A percentile compares a stretch with the other conserved stretches of the same genome.
phyloP scores from a whole-genome alignment of 495 filamentous ascomycete genomes.

The Copromyces sp. region DNA sequence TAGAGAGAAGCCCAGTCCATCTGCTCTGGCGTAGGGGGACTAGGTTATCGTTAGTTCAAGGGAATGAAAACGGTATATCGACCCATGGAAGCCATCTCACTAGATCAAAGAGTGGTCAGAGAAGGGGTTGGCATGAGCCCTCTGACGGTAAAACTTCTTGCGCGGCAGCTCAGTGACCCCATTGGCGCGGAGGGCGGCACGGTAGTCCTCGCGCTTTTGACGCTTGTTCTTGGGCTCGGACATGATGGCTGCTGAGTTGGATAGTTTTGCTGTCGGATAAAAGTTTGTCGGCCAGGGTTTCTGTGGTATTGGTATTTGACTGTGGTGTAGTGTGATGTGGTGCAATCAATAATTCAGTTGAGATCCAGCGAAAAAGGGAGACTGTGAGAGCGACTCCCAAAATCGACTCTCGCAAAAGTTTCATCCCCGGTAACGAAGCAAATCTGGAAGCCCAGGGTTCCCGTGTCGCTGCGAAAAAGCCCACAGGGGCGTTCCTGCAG shows the following conservation, averaged over 20 bases:
- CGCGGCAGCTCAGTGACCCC: constrained; percentile 48
- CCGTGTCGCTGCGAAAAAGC: background rate
- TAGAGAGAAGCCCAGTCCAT: constrained; percentile 90
- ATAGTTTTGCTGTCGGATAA: background rate
- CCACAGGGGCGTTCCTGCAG: background rate
- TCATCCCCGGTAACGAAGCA: background rate
- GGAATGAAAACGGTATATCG: background rate
- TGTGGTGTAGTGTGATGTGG: background rate
- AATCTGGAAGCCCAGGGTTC: background rate
- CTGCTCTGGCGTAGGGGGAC: constrained; percentile 65
- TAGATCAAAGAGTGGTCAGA: constrained; percentile 84
- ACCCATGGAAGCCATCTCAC: constrained; percentile 35
- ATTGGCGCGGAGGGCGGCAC: constrained; percentile 24
- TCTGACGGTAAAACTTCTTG: constrained; percentile 92
- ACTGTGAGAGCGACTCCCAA: background rate
- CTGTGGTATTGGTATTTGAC: background rate
- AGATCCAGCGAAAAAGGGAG: background rate
- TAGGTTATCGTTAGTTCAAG: constrained; percentile 22
- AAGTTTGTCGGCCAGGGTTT: background rate
- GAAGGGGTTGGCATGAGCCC: constrained; percentile 96
- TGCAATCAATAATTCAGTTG: background rate
- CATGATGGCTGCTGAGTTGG: constrained; percentile 28
- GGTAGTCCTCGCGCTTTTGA: constrained; percentile 68
- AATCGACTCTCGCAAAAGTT: background rate
- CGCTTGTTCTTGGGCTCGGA: constrained; percentile 49